Base-by-base conservation (phyloP, 176 grass and related monocot genomes). In the Oryza meyeriana region DNA sequence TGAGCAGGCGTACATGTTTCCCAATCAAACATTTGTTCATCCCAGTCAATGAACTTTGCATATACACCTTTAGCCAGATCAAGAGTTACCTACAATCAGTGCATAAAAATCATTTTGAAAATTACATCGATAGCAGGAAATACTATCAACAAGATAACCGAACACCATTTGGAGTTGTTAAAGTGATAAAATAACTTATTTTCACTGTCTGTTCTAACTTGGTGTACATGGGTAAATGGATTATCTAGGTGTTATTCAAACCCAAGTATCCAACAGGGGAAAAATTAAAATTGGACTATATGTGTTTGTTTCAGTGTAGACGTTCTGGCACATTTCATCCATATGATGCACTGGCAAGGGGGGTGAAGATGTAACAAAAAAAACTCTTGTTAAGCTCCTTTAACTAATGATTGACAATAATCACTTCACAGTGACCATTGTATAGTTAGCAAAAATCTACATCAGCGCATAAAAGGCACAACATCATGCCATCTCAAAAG, bases 41-140 rank as follows among this genome's bases (percentile, higher is more conserved):
- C 94, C 84, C 94, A 97, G 72, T 97, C 94, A 85, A 97, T 97
- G 64, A 97, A 97, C 65, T 90, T 97, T 34, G 94, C 92, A 72
- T 94, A 97, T 74, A 94, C 29, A 87, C 88, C 62, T 86, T 97
- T 97, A 69, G 91, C 88, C 74, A 97, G 84, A 87, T 97, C 94
- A 86, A 97, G 90, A 88, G 90, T 94, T 76, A 97, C 92, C 94
- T 97, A 88, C 36, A 79, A 88, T 4, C 31, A 69, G 61, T 75
- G 65, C 8, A 29, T 45, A 67, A 69, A 79, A 22, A 75, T 42
- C 22, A 82, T 17, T 74, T 62, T 71, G 69, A 74, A 63, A 11
- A 75, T 64, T 29, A 76, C 32, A 52, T 3, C n/a, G 55, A 77
- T 75, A 5, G 5, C 1, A 26, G 13, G 24, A 75, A 82, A 71